Percentiles rank a stretch among this genome's conserved stretches.
Conservation (phyloP, 257 asterid genomes). For the Thymus quinquecostatus region DNA sequence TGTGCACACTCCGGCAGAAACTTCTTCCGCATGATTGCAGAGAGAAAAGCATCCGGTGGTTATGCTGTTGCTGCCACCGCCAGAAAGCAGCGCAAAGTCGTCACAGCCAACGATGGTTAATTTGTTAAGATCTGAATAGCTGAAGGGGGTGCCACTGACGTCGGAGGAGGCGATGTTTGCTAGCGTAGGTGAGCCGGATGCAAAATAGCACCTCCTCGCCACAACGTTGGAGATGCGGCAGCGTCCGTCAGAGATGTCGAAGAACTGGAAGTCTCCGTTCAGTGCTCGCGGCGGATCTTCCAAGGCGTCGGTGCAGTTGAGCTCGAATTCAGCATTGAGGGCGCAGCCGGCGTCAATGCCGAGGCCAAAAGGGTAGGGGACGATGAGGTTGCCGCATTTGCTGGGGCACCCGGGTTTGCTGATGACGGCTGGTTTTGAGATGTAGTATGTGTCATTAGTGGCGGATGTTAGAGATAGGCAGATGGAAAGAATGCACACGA, state of each 20-base stretch:
- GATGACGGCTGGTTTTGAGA: slow-evolving; percentile 29
- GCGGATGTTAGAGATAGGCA: slow-evolving; percentile 30
- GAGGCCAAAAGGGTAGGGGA: slow-evolving; percentile 57
- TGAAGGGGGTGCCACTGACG: slow-evolving; percentile 42
- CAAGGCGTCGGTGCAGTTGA: slow-evolving; percentile 50
- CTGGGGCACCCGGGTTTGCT: slow-evolving; percentile 41
- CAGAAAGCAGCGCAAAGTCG: slow-evolving; percentile 44
- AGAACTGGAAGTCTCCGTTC: slow-evolving; percentile 23
- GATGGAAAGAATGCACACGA: slow-evolving; percentile 24
- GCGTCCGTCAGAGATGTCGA: slow-evolving; percentile 57
- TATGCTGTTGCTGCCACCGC: slow-evolving; percentile 22
- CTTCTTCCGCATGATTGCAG: slow-evolving; percentile 27
- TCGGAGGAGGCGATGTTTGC: slow-evolving; percentile 29
- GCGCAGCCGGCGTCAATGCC: slow-evolving; percentile 38
- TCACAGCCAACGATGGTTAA: slow-evolving; percentile 68
- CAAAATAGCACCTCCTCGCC: slow-evolving; percentile 42
- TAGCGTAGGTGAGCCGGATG: slow-evolving; percentile 23
- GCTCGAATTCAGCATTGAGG: slow-evolving; percentile 15
- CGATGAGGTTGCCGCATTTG: slow-evolving; percentile 47
- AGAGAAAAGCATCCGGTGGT: slow-evolving; percentile 53
- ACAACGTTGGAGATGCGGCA: slow-evolving; percentile 49
- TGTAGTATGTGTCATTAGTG: slow-evolving; percentile 37
- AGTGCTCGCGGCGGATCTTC: slow-evolving; percentile 30
- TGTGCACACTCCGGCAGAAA: slow-evolving; percentile 48
- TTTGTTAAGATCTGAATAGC: slow-evolving; percentile 53